Conservation (phyloP, 176 grass and related monocot species). For the Guadua angustifolia region DNA sequence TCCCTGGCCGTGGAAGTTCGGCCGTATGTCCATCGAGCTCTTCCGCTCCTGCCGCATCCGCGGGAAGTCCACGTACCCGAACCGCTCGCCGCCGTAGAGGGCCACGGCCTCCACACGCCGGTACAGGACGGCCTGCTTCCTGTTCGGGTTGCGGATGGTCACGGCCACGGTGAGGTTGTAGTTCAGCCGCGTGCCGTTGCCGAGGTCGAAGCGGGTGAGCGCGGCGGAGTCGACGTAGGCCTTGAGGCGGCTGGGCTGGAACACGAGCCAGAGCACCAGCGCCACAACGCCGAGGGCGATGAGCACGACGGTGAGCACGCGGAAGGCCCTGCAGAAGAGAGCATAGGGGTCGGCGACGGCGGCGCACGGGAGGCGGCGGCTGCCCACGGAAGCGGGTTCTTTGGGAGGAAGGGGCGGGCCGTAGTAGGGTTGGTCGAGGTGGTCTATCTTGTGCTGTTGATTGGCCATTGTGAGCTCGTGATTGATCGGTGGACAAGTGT, state of each 20-base stretch:
- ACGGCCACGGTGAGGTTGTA: conserved; percentile 52
- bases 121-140: conserved; percentile 53
- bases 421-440: conserved; percentile 34
- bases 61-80: conserved; percentile 37
- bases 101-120: conserved; percentile 49
- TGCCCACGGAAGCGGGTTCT: background rate
- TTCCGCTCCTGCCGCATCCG: conserved; percentile 41
- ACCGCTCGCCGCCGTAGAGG: conserved; percentile 49
- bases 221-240: conserved; percentile 50
- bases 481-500: background rate
- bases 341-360: background rate
- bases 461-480: conserved; percentile 21
- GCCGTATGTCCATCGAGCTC: conserved; percentile 39
- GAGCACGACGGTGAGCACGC: conserved; percentile 31
- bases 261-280: conserved; percentile 63
- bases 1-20: conserved; percentile 16
- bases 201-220: conserved; percentile 58
- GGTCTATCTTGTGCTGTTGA: conserved; percentile 43
- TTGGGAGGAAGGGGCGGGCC: conserved; percentile 28
- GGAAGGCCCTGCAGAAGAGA: conserved; percentile 33
- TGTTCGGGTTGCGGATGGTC: conserved; percentile 66
- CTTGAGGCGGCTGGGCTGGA: conserved; percentile 53
- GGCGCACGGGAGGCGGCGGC: background rate
- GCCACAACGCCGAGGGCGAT: conserved; percentile 46
- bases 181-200: conserved; percentile 1